Base-by-base conservation (phyloP, 2,329 filamentous ascomycete genomes). In the Tolypocladium ovalisporum region DNA sequence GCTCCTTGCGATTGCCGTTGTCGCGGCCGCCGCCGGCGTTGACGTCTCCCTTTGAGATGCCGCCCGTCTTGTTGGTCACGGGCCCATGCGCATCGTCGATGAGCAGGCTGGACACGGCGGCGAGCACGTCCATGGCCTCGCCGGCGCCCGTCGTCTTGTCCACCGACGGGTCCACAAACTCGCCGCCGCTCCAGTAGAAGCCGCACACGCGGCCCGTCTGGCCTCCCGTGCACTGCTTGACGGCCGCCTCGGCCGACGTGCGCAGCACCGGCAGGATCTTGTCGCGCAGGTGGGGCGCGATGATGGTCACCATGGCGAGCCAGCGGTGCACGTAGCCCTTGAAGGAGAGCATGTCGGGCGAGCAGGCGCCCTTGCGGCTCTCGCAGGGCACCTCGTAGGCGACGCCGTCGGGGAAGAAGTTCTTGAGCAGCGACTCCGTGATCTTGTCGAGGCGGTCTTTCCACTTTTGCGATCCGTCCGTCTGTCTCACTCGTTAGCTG, bases 301-400 rank as follows among this genome's bases (percentile, higher is more conserved):
- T 57, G 62, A 86, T 77, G 2, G 82, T 79, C 1, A 81, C 77
- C 27, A 79, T 76, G 4, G 81, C 76, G 62, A 90, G 74, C 83
- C 85, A 88, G 44, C 84, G 80, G 62, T 84, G 78, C 22, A 89
- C 75, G 58, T 86, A 85, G 42, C 86, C 86, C 71, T 89, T 89
- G 79, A 87, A 91, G 1, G 83, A 82, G 59, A 82, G 71, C 76
- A 90, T 88, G 64, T 93, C 89, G 53, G 81, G 77, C 58, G 85
- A 85, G 75, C 89, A 93, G 24, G 73, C 78, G 27, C 66, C 71
- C 3, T 77, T 72, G 34, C 68, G 64, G 37, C 66, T 64, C 63
- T 90, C 87, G 72, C 89, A 93, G 15, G 83, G 76, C 3, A 82
- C 71, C 69, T 93, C 89, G 57, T 75, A 83, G 63, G 88, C 83